Base-by-base conservation (phyloP, 1,284 basidiomycete species). In the Inonotus obliquus region DNA sequence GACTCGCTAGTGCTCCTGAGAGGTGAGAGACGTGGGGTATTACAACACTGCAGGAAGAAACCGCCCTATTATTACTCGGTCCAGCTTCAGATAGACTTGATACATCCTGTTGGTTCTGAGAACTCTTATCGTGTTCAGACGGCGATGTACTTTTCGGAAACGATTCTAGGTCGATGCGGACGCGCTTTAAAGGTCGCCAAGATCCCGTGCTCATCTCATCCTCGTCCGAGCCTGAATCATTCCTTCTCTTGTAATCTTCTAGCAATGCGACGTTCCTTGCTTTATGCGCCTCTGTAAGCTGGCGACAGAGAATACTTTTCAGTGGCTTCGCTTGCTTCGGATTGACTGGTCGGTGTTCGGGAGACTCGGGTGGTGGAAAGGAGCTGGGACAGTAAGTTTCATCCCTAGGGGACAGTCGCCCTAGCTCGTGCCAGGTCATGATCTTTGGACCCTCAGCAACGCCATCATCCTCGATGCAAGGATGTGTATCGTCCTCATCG, bases 371-470 rank as follows among this genome's bases (percentile, higher is more conserved):
- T 14, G 23, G 25, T 0, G 39, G 23, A 13, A 52, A 35, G 3
- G 25, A 25, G 25, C 51, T 25, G 44, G 21, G 27, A 38, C 7
- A 45, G n/a, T 44, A 27, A 9, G 14, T 10, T 17, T n/a, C 9
- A 44, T 35, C 39, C 45, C n/a, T 10, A 44, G 23, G 39, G 1
- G 48, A 21, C 13, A 23, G 29, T 38, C n/a, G 35, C 17, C 32
- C 3, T 14, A 62, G 25, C 45, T 62, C 60, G 19, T 41, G 11
- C 60, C 55, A 52, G 19, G 54, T 27, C 25, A 62, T 19, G 25
- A 62, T 57, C 44, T 29, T 49, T 19, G 60, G 60, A 10, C 60
- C 60, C 45, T 61, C 60, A 25, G 21, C 19, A 7, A 61, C 29
- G 21, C 23, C 32, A 41, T 57, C 54, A 17, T 49, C 27, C 10